Conservation (phyloP, 2,329 filamentous ascomycete genomes). For the Cladophialophora immunda region DNA sequence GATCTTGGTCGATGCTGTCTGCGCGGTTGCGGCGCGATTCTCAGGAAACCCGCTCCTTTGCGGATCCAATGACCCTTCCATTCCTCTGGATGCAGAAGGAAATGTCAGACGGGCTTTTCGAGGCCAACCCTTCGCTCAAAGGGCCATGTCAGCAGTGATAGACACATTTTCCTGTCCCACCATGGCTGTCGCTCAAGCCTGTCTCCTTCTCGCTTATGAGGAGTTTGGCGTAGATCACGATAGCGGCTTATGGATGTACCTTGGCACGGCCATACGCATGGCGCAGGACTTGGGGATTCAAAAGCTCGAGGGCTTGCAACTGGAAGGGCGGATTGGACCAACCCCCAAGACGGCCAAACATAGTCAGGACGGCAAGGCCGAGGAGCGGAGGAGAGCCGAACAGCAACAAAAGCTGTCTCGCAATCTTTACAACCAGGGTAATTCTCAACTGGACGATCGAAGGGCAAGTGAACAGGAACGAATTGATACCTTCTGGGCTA, state of each 20-base stretch:
- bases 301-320: slow-evolving; percentile 76
- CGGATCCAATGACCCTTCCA: slow-evolving; percentile 60
- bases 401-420: slow-evolving; percentile 38
- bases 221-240: slow-evolving; percentile 89
- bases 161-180: slow-evolving; percentile 85
- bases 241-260: slow-evolving; percentile 92
- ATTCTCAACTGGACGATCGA: slow-evolving; percentile 33
- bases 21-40: slow-evolving; percentile 81
- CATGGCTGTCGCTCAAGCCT: slow-evolving; percentile 84
- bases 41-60: slow-evolving; percentile 67
- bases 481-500: slow-evolving; percentile 88
- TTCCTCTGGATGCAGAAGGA: slow-evolving; percentile 50
- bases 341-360: slow-evolving; percentile 65
- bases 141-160: slow-evolving; percentile 82
- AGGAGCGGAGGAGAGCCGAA: slow-evolving; percentile 56
- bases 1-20: slow-evolving; percentile 86
- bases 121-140: slow-evolving; percentile 79
- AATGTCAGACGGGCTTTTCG: slow-evolving; percentile 67
- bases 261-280: slow-evolving; percentile 86
- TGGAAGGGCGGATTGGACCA: slow-evolving; percentile 63
- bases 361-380: slow-evolving; percentile 51
- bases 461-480: slow-evolving; percentile 78
- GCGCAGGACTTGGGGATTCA: slow-evolving; percentile 82
- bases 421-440: slow-evolving; percentile 42
- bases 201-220: slow-evolving; percentile 84